Evolutionary conservation across 2,329 filamentous ascomycete species (phyloP).

Genomic region (Amphichorda felina): DNA sequence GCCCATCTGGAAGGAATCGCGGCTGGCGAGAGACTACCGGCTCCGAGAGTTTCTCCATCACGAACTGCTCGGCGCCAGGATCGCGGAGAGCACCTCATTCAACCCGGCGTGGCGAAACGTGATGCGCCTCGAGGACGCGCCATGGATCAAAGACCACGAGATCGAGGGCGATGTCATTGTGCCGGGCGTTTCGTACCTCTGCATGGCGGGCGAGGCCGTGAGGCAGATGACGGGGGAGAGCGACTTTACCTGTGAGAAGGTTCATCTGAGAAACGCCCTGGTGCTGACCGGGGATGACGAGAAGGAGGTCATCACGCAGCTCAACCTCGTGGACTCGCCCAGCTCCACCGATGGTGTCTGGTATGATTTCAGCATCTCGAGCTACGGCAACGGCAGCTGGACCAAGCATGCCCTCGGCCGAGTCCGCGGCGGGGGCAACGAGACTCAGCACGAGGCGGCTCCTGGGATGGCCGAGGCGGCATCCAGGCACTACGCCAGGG

Average conservation of each 20-base stretch:
- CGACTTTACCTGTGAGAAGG: background rate
- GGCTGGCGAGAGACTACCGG: slow-evolving; percentile 4
- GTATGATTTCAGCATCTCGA: too few species aligned
- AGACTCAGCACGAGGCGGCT: too few species aligned
- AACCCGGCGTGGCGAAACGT: slow-evolving; percentile 10
- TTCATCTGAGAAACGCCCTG: background rate
- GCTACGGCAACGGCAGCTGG: too few species aligned
- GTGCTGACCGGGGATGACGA: background rate
- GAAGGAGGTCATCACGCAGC: too few species aligned
- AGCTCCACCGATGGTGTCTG: too few species aligned
- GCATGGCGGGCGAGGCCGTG: slow-evolving; percentile 13
- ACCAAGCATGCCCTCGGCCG: too few species aligned
- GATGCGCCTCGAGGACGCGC: slow-evolving; percentile 8
- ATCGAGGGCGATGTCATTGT: slow-evolving; percentile 16
- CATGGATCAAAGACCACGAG: slow-evolving; percentile 19
- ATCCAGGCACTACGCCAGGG: too few species aligned
- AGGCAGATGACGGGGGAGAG: slow-evolving; percentile 1
- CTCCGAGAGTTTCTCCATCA: slow-evolving; percentile 7
- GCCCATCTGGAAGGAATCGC: slow-evolving; percentile 15
- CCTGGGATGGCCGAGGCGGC: too few species aligned
- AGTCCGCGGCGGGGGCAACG: too few species aligned
- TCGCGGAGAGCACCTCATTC: slow-evolving; percentile 1
- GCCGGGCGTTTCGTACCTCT: slow-evolving; percentile 22
- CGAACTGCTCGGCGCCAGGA: slow-evolving; percentile 12
- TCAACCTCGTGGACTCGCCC: too few species aligned